phyloP scores from a whole-genome alignment of 129 eudicot species.

The Glebionis coronaria region DNA sequence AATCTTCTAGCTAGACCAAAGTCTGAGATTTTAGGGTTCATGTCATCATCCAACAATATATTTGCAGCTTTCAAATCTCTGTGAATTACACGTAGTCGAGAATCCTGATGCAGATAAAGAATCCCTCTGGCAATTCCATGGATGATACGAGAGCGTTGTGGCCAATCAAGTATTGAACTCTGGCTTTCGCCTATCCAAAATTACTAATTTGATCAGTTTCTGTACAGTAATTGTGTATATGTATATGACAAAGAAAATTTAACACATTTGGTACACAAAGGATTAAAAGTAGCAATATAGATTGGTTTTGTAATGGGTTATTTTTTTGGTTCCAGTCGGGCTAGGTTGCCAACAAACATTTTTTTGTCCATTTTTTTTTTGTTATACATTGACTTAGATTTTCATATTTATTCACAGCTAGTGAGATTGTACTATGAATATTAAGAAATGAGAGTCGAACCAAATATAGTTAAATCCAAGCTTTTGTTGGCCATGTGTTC shows the following conservation, averaged over 20 bases:
- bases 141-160: background rate
- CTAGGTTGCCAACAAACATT: too few species aligned
- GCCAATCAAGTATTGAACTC: constrained; percentile 17
- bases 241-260: background rate
- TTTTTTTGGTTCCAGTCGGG: too few species aligned
- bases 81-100: constrained; percentile 27
- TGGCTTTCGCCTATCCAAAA: constrained; percentile 1
- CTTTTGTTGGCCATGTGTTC: constrained; percentile 23
- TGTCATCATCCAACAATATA: constrained; percentile 26
- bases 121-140: constrained; percentile 39
- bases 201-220: constrained; percentile 8
- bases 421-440: background rate
- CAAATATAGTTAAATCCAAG: constrained; percentile 20
- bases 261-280: background rate
- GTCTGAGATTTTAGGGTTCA: constrained; percentile 38
- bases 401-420: too few species aligned
- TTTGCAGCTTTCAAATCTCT: constrained; percentile 37
- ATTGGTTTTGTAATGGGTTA: too few species aligned
- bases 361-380: too few species aligned
- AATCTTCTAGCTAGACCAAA: constrained; percentile 41
- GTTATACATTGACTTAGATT: too few species aligned
- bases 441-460: constrained; percentile 8
- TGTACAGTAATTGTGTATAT: background rate
- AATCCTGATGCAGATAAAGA: constrained; percentile 37
- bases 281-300: too few species aligned